A percentile compares a stretch with the other conserved stretches of the same genome.
These are phyloP conservation scores for Boechera divaricarpa DNA, from an alignment of 345 rosid species.

Conservation along the genomic window DNA sequence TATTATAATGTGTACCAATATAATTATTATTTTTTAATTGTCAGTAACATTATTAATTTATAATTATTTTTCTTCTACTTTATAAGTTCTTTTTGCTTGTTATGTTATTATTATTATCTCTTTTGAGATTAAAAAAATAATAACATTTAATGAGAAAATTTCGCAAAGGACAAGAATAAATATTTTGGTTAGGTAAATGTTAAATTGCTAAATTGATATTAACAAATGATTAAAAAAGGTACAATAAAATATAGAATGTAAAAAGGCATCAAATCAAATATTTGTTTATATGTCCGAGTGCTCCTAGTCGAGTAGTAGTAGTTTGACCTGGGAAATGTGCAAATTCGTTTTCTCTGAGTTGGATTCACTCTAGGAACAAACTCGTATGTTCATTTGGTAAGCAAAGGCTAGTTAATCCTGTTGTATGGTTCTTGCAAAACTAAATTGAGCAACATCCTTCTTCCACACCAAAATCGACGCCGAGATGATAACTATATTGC, in stretches of 20 bases:
- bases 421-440: too few relatives aligned
- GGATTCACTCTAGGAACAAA: too few relatives aligned
- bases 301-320: too few relatives aligned
- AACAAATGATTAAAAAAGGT: not conserved
- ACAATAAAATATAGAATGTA: not conserved
- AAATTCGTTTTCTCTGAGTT: too few relatives aligned
- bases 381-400: too few relatives aligned
- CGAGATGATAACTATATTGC: too few relatives aligned
- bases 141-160: not conserved
- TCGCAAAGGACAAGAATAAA: not conserved
- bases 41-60: too few relatives aligned
- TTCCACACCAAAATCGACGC: too few relatives aligned
- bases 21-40: not conserved
- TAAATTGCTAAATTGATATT: not conserved
- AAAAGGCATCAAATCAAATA: not conserved
- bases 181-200: not conserved
- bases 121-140: not conserved
- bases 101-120: not conserved
- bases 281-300: not conserved
- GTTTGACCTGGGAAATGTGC: too few relatives aligned
- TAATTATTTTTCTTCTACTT: not conserved
- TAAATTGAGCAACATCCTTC: too few relatives aligned
- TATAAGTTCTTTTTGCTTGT: not conserved
- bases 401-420: too few relatives aligned
- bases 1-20: constrained; percentile 8